Evolutionary conservation across 73 alveolate species (phyloP), one percentile per base, ranked within the genome.

Genomic region (Paramecium tetraurelia): DNA sequence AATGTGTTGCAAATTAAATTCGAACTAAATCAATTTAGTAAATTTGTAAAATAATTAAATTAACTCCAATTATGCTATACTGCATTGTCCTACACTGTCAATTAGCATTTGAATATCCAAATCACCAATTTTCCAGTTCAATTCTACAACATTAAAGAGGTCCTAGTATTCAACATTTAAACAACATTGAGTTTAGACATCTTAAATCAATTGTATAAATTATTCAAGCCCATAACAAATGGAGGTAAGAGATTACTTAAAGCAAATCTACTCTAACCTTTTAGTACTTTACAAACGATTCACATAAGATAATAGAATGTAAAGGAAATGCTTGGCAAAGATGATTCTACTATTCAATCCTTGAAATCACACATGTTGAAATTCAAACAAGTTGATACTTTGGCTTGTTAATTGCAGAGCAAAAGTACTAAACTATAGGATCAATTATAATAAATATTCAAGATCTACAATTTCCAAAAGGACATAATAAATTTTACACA

Each of bases 241-340:
- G 86, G 86, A 16, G 86, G 86, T 1, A 72, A 40, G 18, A 31
- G 86, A 72, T 72, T 72, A 72, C 59, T 72, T 16, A 72, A 72
- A 38, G 86, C 86, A 36, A 72, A 72, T 72, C 22, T 72, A 12
- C 59, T 72, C 16, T 38, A 72, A 72, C 86, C 86, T 7, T 72
- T 72, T 72, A 72, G 86, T 21, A 40, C 59, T 38, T 18, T 36
- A 36, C 8, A 72, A 72, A 36, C n/a, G 38, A 72, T 72, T 14
- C 40, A 33, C 8, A 29, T 21, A 9, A n/a, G 86, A 72, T 38
- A 31, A 12, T 72, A 31, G 12, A 29, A 72, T 36, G 40, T 72
- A 12, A 72, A 72, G 40, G 57, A 31, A 36, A 72, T 72, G 22
- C 12, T 68, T 8, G 24, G 46, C 27, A 31, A 68, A 31, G 57